Evolutionary conservation across 768 basidiomycete species (phyloP).

Genomic region (Mycena capillaripes): DNA sequence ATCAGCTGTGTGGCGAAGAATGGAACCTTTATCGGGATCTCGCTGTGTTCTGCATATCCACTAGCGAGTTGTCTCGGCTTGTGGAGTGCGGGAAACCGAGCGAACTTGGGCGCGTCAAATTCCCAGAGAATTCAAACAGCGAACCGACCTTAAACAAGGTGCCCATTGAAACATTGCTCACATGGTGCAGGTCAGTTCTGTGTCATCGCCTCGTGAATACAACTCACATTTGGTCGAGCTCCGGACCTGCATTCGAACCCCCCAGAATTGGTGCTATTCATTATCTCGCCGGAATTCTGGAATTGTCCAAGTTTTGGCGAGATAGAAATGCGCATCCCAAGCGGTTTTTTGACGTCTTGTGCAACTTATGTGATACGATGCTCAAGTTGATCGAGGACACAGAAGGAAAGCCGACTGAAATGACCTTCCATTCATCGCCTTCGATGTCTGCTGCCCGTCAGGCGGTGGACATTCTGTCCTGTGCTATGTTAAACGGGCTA

Average conservation of each 20-base stretch:
- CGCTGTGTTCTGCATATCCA: background rate
- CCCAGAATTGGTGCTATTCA: background rate
- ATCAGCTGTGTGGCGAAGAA: background rate
- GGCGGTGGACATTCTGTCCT: background rate
- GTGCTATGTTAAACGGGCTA: background rate
- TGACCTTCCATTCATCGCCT: background rate
- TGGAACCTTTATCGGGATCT: background rate
- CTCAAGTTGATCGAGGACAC: background rate
- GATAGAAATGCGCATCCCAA: background rate
- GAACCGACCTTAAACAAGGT: background rate
- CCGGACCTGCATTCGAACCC: background rate
- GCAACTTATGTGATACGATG: background rate
- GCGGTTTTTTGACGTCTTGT: background rate
- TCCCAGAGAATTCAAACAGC: background rate
- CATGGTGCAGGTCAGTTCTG: background rate
- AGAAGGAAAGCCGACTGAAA: background rate
- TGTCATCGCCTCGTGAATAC: background rate
- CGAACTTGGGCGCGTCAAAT: background rate
- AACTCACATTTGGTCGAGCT: background rate
- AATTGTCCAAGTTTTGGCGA: background rate
- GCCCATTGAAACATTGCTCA: background rate
- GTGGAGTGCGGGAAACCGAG: background rate
- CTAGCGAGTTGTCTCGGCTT: background rate
- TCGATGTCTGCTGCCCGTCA: background rate
- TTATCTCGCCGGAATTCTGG: background rate